A percentile compares a stretch with the other conserved stretches of the same genome.
phyloP scores from a whole-genome alignment of 1,139 yeast species.

The Yamadazyma jaroonii region DNA sequence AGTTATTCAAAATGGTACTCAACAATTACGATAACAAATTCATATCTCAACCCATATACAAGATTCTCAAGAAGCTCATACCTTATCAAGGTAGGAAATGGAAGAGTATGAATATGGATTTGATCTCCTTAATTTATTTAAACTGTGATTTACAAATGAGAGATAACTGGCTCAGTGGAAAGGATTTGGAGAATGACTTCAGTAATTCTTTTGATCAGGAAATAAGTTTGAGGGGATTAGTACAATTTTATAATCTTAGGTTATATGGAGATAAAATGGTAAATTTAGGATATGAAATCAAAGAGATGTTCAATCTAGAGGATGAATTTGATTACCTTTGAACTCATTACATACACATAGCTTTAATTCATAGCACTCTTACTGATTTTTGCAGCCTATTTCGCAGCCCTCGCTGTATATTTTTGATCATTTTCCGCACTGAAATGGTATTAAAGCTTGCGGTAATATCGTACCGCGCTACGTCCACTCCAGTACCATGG shows the following conservation, averaged over 20 bases:
- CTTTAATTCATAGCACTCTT: too few species aligned
- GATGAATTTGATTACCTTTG: constrained; percentile 13
- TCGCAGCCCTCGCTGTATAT: background rate
- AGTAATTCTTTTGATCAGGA: constrained; percentile 85
- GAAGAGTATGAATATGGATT: constrained; percentile 91
- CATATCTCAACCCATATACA: constrained; percentile 69
- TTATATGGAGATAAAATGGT: constrained; percentile 54
- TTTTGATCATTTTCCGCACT: too few species aligned
- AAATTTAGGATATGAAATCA: constrained; percentile 50
- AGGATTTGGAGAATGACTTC: constrained; percentile 72
- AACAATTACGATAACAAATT: constrained; percentile 56
- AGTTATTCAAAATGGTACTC: constrained; percentile 41
- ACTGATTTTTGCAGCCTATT: background rate
- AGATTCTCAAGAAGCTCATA: constrained; percentile 71
- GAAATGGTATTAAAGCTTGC: too few species aligned
- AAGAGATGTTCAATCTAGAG: constrained; percentile 10
- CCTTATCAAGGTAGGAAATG: constrained; percentile 95
- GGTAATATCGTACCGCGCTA: too few species aligned
- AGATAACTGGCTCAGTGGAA: constrained; percentile 90
- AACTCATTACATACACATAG: background rate
- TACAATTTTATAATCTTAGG: constrained; percentile 73
- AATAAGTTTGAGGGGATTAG: constrained; percentile 72
- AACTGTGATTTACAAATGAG: constrained; percentile 68
- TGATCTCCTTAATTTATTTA: constrained; percentile 82
- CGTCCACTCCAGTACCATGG: background rate